Percentiles rank a stretch among this genome's conserved stretches.
Conservation (phyloP, 2,329 filamentous ascomycete genomes). For the Epichloe festucae region DNA sequence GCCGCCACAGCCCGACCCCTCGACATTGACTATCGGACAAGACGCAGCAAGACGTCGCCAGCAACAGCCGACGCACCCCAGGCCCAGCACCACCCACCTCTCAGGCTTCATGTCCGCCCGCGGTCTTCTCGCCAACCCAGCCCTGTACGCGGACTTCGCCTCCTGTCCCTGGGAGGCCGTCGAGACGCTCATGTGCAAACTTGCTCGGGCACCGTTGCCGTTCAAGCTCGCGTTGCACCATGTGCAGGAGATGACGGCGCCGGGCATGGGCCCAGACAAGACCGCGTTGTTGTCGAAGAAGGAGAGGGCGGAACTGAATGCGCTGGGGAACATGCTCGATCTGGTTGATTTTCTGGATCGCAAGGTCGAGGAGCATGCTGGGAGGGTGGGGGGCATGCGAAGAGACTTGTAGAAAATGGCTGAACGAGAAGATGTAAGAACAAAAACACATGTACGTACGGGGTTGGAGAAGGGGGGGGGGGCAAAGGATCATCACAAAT, state of each 20-base stretch:
- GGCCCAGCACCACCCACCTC: conserved; percentile 34
- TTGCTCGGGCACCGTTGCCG: conserved; percentile 44
- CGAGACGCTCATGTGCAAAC: conserved; percentile 47
- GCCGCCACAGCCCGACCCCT: conserved; percentile 20
- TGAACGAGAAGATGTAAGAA: neutral
- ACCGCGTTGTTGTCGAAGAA: conserved; percentile 39
- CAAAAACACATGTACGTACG: too few species aligned
- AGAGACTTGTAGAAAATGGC: conserved; percentile 18
- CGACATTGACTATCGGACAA: conserved; percentile 16
- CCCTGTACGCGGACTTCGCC: conserved; percentile 45
- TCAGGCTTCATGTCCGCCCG: conserved; percentile 58
- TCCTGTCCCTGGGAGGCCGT: conserved; percentile 50
- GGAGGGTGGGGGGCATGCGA: conserved; percentile 17
- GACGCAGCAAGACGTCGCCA: neutral
- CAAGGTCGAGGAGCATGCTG: conserved; percentile 25
- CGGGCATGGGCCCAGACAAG: conserved; percentile 42
- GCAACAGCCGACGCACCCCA: conserved; percentile 1
- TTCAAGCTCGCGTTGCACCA: conserved; percentile 54
- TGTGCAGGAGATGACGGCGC: conserved; percentile 51
- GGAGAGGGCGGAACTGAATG: conserved; percentile 38
- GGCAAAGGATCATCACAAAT: too few species aligned
- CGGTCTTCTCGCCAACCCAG: conserved; percentile 54
- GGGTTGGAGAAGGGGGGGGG: too few species aligned
- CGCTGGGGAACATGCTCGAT: conserved; percentile 40
- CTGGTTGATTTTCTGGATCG: conserved; percentile 48